Evolutionary conservation across 371 early-diverging fungal species (phyloP), one percentile per base, ranked within the genome.

Genomic region (Mucor circinelloides): DNA sequence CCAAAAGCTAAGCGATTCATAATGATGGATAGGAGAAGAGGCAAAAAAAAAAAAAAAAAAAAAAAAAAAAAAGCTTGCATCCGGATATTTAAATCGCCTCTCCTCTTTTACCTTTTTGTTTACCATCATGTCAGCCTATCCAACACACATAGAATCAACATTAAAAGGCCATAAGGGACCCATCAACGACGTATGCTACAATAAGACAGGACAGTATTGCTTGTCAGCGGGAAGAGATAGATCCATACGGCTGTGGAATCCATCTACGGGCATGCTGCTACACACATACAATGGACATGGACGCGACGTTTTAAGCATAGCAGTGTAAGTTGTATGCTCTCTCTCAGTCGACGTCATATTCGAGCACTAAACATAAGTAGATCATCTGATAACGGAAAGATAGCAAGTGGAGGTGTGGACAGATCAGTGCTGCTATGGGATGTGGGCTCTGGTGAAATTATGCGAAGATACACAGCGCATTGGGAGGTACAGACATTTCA

Each of bases 211-310:
- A 2, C 87, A 90, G 32, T 94, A 94, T 48, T 81, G 89, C 42
- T 56, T 94, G 13, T 91, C 94, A 3, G 97, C 90, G 1, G 91
- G 95, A 0, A 85, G 86, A 38, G 97, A 97, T 84, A 85, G 91
- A 7, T 72, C 82, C 0, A 80, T 96, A n/a, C 80, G 87, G 50
- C 83, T 96, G 50, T 94, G 94, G 93, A 96, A 93, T 76, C 89
- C 93, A 12, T 50, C 70, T 3, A 87, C 87, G 1, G 92, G 90
- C 8, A 75, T 87, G 19, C 83, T 79, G 46, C 85, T 97, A 21
- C 91, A 93, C 63, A 85, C 87, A 0, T 97, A 93, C 69, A 78
- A 81, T n/a, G 95, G 91, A 0, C 97, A 97, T 71, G 95, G 94
- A 12, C 89, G 93, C 76, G 95, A 93, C 46, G 89, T 97, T 0